These are phyloP conservation scores for Beauveria sp. DNA, from an alignment of 2,329 filamentous ascomycete species.

Conservation along the genomic window DNA sequence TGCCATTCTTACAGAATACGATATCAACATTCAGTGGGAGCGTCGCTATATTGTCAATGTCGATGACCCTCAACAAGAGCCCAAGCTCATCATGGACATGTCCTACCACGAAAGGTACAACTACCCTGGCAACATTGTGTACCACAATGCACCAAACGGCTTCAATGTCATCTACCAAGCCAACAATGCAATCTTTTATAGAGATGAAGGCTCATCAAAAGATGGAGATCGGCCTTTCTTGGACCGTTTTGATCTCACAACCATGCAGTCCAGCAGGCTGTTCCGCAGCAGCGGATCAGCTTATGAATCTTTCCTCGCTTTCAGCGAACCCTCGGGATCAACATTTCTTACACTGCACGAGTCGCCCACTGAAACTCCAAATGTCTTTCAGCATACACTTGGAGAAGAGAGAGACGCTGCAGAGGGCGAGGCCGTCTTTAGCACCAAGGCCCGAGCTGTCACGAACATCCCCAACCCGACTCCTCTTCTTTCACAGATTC, in stretches of 20 bases:
- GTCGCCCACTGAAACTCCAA: neutral
- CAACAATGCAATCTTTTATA: neutral
- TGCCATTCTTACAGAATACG: neutral
- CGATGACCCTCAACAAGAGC: neutral
- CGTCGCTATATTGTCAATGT: conserved; percentile 9
- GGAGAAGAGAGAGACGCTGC: neutral
- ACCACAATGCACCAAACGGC: neutral
- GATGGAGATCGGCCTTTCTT: conserved; percentile 6
- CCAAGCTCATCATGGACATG: neutral
- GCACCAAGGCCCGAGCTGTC: neutral
- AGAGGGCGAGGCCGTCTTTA: neutral
- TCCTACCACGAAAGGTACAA: conserved; percentile 4
- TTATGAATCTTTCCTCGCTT: conserved; percentile 1
- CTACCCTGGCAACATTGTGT: neutral
- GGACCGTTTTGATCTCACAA: conserved; percentile 1
- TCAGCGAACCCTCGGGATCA: neutral
- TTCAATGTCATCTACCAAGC: neutral
- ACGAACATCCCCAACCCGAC: conserved; percentile 23
- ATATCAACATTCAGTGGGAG: conserved; percentile 1
- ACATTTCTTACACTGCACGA: conserved; percentile 2
- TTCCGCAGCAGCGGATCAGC: conserved; percentile 6
- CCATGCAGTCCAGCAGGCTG: neutral
- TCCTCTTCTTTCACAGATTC: conserved; percentile 44
- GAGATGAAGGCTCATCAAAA: neutral
- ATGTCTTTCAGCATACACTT: neutral